phyloP scores from a whole-genome alignment of 176 grass and related monocot species.

The Chloris gayana region DNA sequence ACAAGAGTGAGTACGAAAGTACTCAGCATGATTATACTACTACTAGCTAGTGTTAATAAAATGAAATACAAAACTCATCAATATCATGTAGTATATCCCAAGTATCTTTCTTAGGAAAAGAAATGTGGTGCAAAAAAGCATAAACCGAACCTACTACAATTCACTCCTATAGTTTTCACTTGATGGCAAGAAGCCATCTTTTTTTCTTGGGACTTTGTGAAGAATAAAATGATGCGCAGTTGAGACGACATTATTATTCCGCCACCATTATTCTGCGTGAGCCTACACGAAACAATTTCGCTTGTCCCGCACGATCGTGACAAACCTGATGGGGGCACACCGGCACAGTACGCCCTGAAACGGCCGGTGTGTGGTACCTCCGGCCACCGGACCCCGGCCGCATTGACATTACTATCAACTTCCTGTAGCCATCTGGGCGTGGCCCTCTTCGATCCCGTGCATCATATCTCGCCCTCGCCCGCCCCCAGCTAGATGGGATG shows the following conservation, averaged over 20 bases:
- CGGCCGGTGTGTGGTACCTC: background rate
- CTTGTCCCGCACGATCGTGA: background rate
- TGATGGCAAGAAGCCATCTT: too few relatives aligned
- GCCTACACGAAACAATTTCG: background rate
- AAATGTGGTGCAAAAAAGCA: too few relatives aligned
- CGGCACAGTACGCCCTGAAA: conserved; percentile 27
- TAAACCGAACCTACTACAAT: too few relatives aligned
- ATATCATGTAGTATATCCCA: too few relatives aligned
- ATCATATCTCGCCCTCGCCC: background rate
- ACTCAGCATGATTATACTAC: too few relatives aligned
- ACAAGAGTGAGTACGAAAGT: too few relatives aligned
- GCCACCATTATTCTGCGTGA: background rate
- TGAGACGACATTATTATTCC: background rate
- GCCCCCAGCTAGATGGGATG: background rate
- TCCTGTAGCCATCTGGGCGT: conserved; percentile 43
- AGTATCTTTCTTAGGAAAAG: too few relatives aligned
- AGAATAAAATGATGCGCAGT: too few relatives aligned
- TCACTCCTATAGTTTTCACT: too few relatives aligned
- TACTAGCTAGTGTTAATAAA: too few relatives aligned
- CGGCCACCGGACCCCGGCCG: background rate
- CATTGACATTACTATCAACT: conserved; percentile 44
- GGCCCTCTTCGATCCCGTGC: background rate
- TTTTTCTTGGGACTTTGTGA: too few relatives aligned
- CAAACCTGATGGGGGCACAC: background rate
- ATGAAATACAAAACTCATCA: too few relatives aligned